Conservation (phyloP, 495 filamentous ascomycete genomes). For the Hyaloscypha hepaticicola region DNA sequence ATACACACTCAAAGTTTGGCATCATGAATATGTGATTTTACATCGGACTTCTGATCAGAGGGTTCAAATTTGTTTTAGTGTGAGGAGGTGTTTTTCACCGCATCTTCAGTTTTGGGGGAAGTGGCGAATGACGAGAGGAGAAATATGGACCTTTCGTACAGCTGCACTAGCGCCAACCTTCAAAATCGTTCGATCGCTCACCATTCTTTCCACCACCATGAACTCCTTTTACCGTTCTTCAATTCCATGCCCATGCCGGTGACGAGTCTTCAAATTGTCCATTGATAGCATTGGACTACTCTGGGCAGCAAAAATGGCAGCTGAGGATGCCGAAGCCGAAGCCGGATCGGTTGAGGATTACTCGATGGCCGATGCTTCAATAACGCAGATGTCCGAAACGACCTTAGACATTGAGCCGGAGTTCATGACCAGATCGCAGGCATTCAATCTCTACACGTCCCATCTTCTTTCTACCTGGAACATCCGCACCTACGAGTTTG, state of each 20-base stretch:
- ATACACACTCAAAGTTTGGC: not conserved
- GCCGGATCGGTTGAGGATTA: not conserved
- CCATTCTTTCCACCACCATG: not conserved
- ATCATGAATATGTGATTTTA: no score
- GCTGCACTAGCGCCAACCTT: not conserved
- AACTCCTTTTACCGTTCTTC: not conserved
- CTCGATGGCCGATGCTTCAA: not conserved
- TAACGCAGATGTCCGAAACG: not conserved
- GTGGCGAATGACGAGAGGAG: not conserved
- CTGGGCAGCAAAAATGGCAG: not conserved
- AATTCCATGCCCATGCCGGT: not conserved
- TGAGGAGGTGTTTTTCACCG: not conserved
- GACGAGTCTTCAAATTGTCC: not conserved
- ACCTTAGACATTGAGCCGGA: constrained; percentile 1
- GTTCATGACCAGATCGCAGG: constrained; percentile 32
- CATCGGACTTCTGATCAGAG: no score
- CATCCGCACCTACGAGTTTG: constrained; percentile 66
- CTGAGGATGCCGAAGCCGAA: not conserved
- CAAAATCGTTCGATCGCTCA: not conserved
- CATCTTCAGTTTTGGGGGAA: not conserved
- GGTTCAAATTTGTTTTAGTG: not conserved
- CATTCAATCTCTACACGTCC: constrained; percentile 51
- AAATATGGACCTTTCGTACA: not conserved
- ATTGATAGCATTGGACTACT: not conserved
- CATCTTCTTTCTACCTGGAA: constrained; percentile 73